Conservation (phyloP, 1,284 basidiomycete species). For the Ustilago tritici region DNA sequence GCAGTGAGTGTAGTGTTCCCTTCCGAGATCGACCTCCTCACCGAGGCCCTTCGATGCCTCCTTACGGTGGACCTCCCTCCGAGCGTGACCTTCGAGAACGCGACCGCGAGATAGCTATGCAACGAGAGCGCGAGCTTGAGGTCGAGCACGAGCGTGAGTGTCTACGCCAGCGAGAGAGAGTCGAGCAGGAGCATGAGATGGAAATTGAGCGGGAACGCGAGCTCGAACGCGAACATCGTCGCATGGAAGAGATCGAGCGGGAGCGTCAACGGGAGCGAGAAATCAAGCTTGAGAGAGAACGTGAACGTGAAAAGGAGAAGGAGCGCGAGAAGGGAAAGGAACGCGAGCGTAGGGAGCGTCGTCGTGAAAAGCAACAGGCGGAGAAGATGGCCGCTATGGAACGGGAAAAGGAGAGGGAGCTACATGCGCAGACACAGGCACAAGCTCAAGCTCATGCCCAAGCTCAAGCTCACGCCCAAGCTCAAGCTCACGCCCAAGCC, state of each 20-base stretch:
- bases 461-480: slow-evolving; percentile 47
- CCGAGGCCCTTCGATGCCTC: slow-evolving; percentile 37
- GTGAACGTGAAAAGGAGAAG: slow-evolving; percentile 40
- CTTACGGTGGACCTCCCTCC: slow-evolving; percentile 24
- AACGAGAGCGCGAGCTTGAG: slow-evolving; percentile 33
- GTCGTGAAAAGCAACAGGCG: slow-evolving; percentile 48
- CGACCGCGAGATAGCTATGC: slow-evolving; percentile 33
- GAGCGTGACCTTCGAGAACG: slow-evolving; percentile 34
- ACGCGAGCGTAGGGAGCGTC: slow-evolving; percentile 40
- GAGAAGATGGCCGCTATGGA: slow-evolving; percentile 46
- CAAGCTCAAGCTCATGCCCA: slow-evolving; percentile 49
- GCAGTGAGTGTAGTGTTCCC: slow-evolving; percentile 24
- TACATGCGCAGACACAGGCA: slow-evolving; percentile 37
- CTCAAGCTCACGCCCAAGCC: slow-evolving; percentile 46
- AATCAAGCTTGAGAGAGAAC: slow-evolving; percentile 34
- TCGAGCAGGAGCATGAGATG: slow-evolving; percentile 23
- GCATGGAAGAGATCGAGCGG: slow-evolving; percentile 36
- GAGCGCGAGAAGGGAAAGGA: slow-evolving; percentile 45
- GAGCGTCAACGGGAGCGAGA: slow-evolving; percentile 31
- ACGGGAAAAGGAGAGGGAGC: slow-evolving; percentile 41
- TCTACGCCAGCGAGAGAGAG: slow-evolving; percentile 23
- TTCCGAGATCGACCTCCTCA: slow-evolving; percentile 26
- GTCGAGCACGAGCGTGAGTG: slow-evolving; percentile 35
- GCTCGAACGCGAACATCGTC: slow-evolving; percentile 25
- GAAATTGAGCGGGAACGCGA: slow-evolving; percentile 33